A percentile compares a stretch with the other conserved stretches of the same genome.
Conservation (phyloP, 176 grass and related monocot species). For the Oryza rufipogon region DNA sequence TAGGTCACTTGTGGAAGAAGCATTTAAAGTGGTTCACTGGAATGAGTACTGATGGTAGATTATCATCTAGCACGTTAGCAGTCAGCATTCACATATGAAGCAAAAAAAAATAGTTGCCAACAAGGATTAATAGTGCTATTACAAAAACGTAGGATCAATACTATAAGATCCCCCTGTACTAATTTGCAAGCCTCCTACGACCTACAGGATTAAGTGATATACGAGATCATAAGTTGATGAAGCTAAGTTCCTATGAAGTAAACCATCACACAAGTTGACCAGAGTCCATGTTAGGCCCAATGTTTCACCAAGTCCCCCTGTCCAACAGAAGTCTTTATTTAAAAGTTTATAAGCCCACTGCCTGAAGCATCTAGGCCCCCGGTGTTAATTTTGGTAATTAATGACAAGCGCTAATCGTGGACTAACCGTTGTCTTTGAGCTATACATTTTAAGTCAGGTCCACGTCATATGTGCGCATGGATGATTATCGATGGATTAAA, state of each 20-base stretch:
- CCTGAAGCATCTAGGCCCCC: not conserved
- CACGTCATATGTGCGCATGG: too few species aligned
- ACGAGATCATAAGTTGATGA: not conserved
- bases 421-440: too few species aligned
- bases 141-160: not conserved
- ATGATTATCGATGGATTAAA: too few species aligned
- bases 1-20: not conserved
- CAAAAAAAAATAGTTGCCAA: not conserved
- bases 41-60: constrained; percentile 12
- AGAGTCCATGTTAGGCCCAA: not conserved
- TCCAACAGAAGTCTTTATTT: not conserved
- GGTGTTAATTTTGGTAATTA: too few species aligned
- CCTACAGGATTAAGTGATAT: not conserved
- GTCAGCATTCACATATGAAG: constrained; percentile 15
- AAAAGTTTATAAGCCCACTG: not conserved
- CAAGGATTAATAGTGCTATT: not conserved
- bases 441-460: too few species aligned
- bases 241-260: not conserved
- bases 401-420: too few species aligned
- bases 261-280: not conserved
- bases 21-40: not conserved
- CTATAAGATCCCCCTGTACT: not conserved
- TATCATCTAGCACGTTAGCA: constrained; percentile 1
- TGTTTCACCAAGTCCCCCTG: not conserved
- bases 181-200: not conserved